Conservation (phyloP, 768 basidiomycete genomes). For the Nidula microcarpa region DNA sequence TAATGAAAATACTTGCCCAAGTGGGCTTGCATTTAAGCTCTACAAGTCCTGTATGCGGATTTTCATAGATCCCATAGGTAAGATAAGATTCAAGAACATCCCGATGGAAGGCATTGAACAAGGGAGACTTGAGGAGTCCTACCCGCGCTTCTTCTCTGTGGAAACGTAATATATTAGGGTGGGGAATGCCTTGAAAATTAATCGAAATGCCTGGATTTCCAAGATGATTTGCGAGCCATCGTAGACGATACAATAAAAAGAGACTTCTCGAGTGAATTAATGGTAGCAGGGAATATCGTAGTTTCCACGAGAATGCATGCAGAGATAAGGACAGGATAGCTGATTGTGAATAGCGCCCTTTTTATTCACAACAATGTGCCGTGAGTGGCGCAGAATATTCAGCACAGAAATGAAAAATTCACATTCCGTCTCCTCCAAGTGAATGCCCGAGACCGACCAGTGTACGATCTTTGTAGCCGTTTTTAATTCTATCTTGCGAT, state of each 20-base stretch:
- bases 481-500: constrained; percentile 3
- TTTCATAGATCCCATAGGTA: constrained; percentile 13
- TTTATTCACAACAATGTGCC: not conserved
- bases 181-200: not conserved
- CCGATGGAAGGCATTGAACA: constrained; percentile 17
- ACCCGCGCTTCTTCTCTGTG: constrained; percentile 16
- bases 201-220: constrained; percentile 15
- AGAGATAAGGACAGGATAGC: constrained; percentile 9
- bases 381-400: not conserved
- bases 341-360: constrained; percentile 14
- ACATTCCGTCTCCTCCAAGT: constrained; percentile 20
- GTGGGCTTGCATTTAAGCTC: constrained; percentile 17
- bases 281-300: not conserved
- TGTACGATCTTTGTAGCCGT: constrained; percentile 12
- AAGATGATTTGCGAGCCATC: constrained; percentile 14
- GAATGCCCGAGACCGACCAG: constrained; percentile 18
- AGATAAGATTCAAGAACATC: constrained; percentile 15
- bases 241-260: constrained; percentile 6
- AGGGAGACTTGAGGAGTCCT: constrained; percentile 12
- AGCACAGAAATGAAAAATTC: not conserved
- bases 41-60: constrained; percentile 13
- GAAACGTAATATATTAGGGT: not conserved
- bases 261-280: not conserved
- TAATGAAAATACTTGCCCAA: not conserved
- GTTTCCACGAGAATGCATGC: constrained; percentile 2